These are phyloP conservation scores for Termitomyces titanicus DNA, from an alignment of 768 basidiomycete species.

Conservation along the genomic window DNA sequence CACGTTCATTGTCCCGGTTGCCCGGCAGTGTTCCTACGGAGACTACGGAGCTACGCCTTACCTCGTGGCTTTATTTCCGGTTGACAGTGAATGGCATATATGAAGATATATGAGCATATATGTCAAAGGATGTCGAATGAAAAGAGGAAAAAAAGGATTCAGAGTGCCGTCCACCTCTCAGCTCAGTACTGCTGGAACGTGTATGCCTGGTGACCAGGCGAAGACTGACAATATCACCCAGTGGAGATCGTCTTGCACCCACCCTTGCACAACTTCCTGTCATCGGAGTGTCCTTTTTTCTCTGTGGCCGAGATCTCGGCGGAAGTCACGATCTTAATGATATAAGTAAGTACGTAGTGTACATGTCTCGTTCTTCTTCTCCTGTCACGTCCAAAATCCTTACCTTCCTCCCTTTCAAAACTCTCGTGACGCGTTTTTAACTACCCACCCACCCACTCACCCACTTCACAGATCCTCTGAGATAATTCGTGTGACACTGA, in stretches of 20 bases:
- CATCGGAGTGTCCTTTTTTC: constrained; percentile 1
- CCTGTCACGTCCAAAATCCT: not conserved
- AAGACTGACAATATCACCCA: not conserved
- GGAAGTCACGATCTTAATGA: not conserved
- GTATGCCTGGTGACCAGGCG: not conserved
- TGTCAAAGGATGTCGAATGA: constrained; percentile 1
- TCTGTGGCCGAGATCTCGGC: constrained; percentile 5
- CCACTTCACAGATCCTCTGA: not conserved
- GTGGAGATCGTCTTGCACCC: too few relatives aligned
- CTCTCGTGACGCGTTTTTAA: constrained; percentile 5
- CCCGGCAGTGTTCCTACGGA: constrained; percentile 5
- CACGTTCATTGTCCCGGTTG: not conserved
- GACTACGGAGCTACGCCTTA: constrained; percentile 2
- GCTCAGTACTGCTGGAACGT: not conserved
- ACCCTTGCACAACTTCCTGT: not conserved
- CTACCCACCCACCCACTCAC: not conserved
- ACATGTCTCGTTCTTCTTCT: not conserved
- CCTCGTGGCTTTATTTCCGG: constrained; percentile 19
- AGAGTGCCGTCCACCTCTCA: not conserved
- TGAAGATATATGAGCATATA: not conserved
- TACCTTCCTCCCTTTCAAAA: not conserved
- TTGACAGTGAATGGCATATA: too few relatives aligned
- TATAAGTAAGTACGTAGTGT: constrained; percentile 7
- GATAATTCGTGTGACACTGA: not conserved
- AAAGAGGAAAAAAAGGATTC: not conserved